Evolutionary conservation across 1,139 yeast genomes (phyloP).

Genomic region (Nakaseomyces glabratus): DNA sequence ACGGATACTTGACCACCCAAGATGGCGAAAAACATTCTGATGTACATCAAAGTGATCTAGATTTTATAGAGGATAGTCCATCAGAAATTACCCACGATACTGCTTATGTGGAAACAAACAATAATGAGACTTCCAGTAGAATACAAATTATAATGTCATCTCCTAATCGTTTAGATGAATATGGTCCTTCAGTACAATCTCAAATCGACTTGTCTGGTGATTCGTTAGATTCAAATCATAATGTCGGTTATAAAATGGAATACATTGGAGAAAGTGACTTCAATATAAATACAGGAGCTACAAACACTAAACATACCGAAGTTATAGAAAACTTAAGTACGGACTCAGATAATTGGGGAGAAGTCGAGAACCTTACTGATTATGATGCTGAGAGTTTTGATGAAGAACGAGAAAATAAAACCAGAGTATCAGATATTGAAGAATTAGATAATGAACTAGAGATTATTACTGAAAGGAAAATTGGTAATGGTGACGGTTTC

Average conservation of each 20-base stretch:
- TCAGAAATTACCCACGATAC: constrained; percentile 13
- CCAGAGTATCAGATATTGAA: constrained; percentile 20
- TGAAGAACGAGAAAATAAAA: constrained; percentile 29
- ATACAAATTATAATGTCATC: constrained; percentile 15
- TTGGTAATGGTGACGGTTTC: constrained; percentile 12
- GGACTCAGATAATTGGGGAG: constrained; percentile 6
- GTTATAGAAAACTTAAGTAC: too few relatives aligned
- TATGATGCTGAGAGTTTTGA: constrained; percentile 30
- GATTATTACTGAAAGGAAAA: constrained; percentile 27
- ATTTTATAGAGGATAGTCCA: constrained; percentile 26
- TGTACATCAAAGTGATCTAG: constrained; percentile 25
- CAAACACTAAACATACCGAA: background rate
- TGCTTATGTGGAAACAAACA: constrained; percentile 12
- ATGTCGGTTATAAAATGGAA: too few relatives aligned
- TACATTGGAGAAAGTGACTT: background rate
- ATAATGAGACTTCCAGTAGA: constrained; percentile 3
- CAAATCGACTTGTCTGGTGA: too few relatives aligned
- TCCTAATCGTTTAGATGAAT: too few relatives aligned
- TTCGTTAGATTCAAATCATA: too few relatives aligned
- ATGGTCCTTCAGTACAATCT: too few relatives aligned
- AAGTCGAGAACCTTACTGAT: constrained; percentile 20
- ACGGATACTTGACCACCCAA: constrained; percentile 24
- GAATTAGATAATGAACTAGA: constrained; percentile 29
- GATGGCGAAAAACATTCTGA: constrained; percentile 22
- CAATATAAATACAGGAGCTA: background rate